These are phyloP conservation scores for Trichocladium uniseriatum DNA, from an alignment of 495 filamentous ascomycete genomes.

Conservation along the genomic window DNA sequence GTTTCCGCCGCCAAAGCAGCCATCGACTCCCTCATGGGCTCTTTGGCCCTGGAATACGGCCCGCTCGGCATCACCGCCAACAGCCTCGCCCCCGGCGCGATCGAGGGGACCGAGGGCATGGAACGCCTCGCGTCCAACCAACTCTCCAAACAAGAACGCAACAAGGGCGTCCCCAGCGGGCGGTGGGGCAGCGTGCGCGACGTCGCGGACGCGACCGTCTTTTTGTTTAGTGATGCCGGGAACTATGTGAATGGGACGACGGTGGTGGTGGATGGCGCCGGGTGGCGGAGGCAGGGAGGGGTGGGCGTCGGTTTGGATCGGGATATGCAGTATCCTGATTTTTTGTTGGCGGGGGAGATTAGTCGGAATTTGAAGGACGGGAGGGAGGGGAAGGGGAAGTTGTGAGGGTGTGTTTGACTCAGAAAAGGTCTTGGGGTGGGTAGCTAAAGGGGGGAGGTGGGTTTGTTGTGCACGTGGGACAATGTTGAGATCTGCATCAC, in stretches of 20 bases:
- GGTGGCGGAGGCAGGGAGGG: constrained; percentile 50
- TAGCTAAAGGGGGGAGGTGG: not conserved
- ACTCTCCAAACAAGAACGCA: constrained; percentile 23
- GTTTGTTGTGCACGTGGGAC: not conserved
- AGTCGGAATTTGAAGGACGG: constrained; percentile 35
- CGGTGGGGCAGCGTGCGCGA: constrained; percentile 73
- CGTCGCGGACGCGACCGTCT: constrained; percentile 89
- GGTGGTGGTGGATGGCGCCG: constrained; percentile 71
- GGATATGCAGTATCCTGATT: constrained; percentile 39
- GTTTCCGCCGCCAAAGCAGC: constrained; percentile 85
- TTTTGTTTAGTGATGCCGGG: constrained; percentile 70
- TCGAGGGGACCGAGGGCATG: constrained; percentile 57
- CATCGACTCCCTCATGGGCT: constrained; percentile 70
- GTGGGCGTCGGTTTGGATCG: constrained; percentile 36
- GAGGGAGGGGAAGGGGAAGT: constrained; percentile 32
- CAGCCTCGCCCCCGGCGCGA: constrained; percentile 74
- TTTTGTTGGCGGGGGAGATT: constrained; percentile 32
- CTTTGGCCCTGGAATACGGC: constrained; percentile 75
- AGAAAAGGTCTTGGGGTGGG: not conserved
- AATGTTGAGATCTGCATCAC: no score
- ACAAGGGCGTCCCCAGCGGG: constrained; percentile 51
- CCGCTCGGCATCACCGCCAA: constrained; percentile 85
- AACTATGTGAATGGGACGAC: constrained; percentile 74
- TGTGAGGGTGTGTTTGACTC: constrained; percentile 17
- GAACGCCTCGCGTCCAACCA: constrained; percentile 37